Evolutionary conservation across 1,284 basidiomycete species (phyloP).

Genomic region (Ceratobasidium sp.): DNA sequence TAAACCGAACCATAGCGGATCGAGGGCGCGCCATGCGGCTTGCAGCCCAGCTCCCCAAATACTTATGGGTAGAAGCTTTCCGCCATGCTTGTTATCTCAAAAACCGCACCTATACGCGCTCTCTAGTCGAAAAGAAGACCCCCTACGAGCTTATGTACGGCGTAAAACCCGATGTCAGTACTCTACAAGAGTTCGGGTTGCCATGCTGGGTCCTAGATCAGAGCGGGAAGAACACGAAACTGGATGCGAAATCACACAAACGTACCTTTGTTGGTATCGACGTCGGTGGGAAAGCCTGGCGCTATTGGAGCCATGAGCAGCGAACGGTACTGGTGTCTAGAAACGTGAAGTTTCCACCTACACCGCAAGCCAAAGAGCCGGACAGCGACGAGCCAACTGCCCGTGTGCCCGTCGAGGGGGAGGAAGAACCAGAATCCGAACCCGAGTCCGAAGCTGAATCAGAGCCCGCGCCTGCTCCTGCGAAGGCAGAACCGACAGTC

Average conservation of each 20-base stretch:
- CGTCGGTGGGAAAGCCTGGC: neutral
- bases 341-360: slow-evolving; percentile 2
- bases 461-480: neutral
- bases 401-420: neutral
- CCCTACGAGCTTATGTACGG: slow-evolving; percentile 45
- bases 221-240: neutral
- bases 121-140: slow-evolving; percentile 38
- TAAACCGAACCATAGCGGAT: slow-evolving; percentile 23
- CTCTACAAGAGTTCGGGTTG: slow-evolving; percentile 41
- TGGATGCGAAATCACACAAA: slow-evolving; percentile 13
- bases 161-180: slow-evolving; percentile 45
- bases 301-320: neutral
- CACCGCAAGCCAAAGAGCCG: neutral
- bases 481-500: neutral
- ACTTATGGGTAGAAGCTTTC: slow-evolving; percentile 38
- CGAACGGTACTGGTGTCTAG: neutral
- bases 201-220: slow-evolving; percentile 8
- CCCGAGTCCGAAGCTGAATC: too few relatives aligned
- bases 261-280: neutral
- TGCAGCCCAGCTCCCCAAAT: slow-evolving; percentile 22
- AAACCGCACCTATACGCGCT: slow-evolving; percentile 36
- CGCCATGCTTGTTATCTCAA: slow-evolving; percentile 7
- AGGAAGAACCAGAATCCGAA: neutral
- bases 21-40: slow-evolving; percentile 18
- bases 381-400: neutral